phyloP scores from a whole-genome alignment of 768 basidiomycete genomes.

The Suillus fuscotomentosus region DNA sequence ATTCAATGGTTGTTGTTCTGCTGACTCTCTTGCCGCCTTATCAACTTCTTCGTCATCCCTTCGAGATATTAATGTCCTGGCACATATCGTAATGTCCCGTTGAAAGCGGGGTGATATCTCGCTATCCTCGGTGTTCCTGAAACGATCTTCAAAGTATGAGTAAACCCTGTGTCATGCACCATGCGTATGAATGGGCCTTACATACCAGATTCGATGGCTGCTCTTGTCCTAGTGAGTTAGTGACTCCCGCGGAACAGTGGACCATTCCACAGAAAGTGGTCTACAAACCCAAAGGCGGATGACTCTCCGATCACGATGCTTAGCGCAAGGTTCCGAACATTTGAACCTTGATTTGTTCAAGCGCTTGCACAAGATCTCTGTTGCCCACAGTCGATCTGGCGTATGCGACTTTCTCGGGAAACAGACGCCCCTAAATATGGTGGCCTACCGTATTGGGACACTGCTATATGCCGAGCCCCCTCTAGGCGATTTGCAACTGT shows the following conservation, averaged over 20 bases:
- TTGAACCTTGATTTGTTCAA: constrained; percentile 24
- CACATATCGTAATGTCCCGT: neutral
- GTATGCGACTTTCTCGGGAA: constrained; percentile 55
- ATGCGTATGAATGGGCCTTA: neutral
- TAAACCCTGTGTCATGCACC: neutral
- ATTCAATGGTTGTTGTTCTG: neutral
- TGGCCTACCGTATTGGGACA: constrained; percentile 49
- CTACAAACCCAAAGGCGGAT: neutral
- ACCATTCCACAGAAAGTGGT: neutral
- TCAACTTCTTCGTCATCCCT: neutral
- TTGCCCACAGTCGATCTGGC: constrained; percentile 49
- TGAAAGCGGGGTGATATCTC: neutral
- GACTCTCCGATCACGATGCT: neutral
- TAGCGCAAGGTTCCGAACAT: neutral
- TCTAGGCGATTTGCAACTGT: constrained; percentile 43
- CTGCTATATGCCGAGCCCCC: constrained; percentile 43
- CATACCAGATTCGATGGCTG: neutral
- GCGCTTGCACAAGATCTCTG: constrained; percentile 8
- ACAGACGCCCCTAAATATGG: constrained; percentile 46
- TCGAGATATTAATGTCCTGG: neutral
- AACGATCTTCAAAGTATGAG: neutral
- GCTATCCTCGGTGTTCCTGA: neutral
- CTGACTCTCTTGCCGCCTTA: neutral
- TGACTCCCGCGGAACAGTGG: neutral
- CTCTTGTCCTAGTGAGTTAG: neutral